Percentiles rank a stretch among this genome's conserved stretches.
Evolutionary conservation across 495 filamentous ascomycete genomes (phyloP).

Genomic region (Hypoxylon perforatum): DNA sequence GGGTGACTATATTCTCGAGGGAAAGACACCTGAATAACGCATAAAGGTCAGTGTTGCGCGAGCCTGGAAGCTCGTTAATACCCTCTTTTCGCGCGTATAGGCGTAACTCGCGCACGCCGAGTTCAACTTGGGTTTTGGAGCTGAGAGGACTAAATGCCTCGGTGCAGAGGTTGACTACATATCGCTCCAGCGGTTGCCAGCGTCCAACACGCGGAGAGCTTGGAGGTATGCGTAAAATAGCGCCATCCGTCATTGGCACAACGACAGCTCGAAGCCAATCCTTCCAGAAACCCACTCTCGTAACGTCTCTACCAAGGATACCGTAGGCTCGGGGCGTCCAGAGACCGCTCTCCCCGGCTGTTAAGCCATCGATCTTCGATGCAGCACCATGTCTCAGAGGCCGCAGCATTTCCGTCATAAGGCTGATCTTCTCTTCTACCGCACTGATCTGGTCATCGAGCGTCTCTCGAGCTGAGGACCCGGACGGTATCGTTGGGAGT

Average conservation of each 20-base stretch:
- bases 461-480: constrained; percentile 80
- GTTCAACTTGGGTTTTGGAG: constrained; percentile 95
- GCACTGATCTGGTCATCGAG: constrained; percentile 95
- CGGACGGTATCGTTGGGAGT: constrained; percentile 81
- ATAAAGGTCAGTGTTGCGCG: constrained; percentile 91
- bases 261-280: constrained; percentile 94
- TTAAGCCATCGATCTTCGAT: constrained; percentile 96
- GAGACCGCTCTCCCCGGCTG: constrained; percentile 93
- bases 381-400: constrained; percentile 94
- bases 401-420: constrained; percentile 95
- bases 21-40: constrained; percentile 90
- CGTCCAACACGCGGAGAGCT: constrained; percentile 92
- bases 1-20: constrained; percentile 87
- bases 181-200: constrained; percentile 96
- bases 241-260: constrained; percentile 93
- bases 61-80: constrained; percentile 91
- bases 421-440: constrained; percentile 94
- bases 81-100: constrained; percentile 95
- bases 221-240: constrained; percentile 80
- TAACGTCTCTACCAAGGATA: constrained; percentile 85
- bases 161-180: constrained; percentile 97
- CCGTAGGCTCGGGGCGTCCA: constrained; percentile 97
- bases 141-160: constrained; percentile 91
- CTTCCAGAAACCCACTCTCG: constrained; percentile 95
- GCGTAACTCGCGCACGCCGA: constrained; percentile 88